These are phyloP conservation scores for Russula brevipes DNA, from an alignment of 768 basidiomycete species.

Conservation along the genomic window DNA sequence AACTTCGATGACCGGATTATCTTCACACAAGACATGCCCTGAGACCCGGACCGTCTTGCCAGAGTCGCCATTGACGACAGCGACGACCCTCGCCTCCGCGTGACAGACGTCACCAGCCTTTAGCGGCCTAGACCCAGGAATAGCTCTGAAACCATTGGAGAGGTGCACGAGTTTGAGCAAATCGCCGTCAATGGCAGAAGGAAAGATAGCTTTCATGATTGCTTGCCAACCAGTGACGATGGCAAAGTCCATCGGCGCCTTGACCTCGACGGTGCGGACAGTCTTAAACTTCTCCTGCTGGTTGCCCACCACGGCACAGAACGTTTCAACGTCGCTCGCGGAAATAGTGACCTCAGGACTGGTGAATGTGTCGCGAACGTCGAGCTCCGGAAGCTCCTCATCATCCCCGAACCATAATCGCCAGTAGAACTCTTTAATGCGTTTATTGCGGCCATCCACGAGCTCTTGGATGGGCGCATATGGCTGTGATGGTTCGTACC, in stretches of 20 bases:
- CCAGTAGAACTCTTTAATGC: constrained; percentile 99
- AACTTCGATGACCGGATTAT: constrained; percentile 85
- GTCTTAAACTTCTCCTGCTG: constrained; percentile 87
- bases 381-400: constrained; percentile 68
- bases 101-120: constrained; percentile 85
- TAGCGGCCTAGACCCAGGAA: constrained; percentile 72
- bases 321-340: constrained; percentile 71
- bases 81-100: constrained; percentile 81
- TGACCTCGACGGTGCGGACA: constrained; percentile 58
- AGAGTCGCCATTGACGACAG: constrained; percentile 83
- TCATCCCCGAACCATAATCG: constrained; percentile 94
- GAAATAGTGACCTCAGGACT: constrained; percentile 83
- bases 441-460: constrained; percentile 71
- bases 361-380: constrained; percentile 75
- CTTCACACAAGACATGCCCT: constrained; percentile 72
- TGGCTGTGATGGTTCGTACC: constrained; percentile 82
- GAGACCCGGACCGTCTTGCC: constrained; percentile 93
- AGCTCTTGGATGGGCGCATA: constrained; percentile 93
- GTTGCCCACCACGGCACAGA: constrained; percentile 92
- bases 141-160: constrained; percentile 91
- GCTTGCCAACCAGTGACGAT: constrained; percentile 99
- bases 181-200: constrained; percentile 85
- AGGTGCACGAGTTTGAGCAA: constrained; percentile 94
- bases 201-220: constrained; percentile 99
- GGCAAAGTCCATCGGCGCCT: constrained; percentile 98